Base-by-base conservation (phyloP, 768 basidiomycete genomes). In the Termitomyces sp. region DNA sequence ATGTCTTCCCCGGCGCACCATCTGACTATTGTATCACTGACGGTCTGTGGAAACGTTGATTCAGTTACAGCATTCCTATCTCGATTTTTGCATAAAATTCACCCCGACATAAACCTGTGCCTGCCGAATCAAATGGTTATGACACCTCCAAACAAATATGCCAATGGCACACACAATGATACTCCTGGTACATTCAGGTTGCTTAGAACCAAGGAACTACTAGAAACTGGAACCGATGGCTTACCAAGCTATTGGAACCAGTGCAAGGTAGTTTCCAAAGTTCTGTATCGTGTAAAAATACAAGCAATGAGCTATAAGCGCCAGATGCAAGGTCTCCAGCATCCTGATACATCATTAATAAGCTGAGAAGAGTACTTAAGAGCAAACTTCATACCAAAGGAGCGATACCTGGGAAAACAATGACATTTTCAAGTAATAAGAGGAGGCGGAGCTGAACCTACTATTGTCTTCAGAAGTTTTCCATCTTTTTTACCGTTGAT, bases 321-420 rank as follows among this genome's bases (percentile, higher is more conserved):
- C 58, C 37, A 48, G n/a, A 22, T 58, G 58, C 2, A 54, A 15
- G 7, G 58, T 58, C 24, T 58, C 52, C 24, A 58, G 11, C n/a
- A 58, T 16, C 52, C 58, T 58, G 20, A 11, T 30, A 6, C 30
- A 41, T 31, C 5, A 16, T 6, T 5, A 0, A 47, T 27, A 22
- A 46, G 16, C 34, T 27, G 8, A 9, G 6, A 4, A 30, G 9
- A 48, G 16, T 27, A 18, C 27, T 18, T 4, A 45, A 24, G 44
- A 24, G 20, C 7, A 46, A 7, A 27, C 16, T 20, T 12, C 42
- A 27, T 37, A 59, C 58, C 53, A 59, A 24, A 59, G 58, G 18
- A 55, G 48, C 12, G 44, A 27, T 16, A 54, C 36, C 58, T 59
- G 20, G 3, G 2, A 39, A 27, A 13, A 22, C 6, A 13, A 27